Percentiles rank a stretch among this genome's conserved stretches.
phyloP scores from a whole-genome alignment of 768 basidiomycete genomes.

The Trametes maxima region DNA sequence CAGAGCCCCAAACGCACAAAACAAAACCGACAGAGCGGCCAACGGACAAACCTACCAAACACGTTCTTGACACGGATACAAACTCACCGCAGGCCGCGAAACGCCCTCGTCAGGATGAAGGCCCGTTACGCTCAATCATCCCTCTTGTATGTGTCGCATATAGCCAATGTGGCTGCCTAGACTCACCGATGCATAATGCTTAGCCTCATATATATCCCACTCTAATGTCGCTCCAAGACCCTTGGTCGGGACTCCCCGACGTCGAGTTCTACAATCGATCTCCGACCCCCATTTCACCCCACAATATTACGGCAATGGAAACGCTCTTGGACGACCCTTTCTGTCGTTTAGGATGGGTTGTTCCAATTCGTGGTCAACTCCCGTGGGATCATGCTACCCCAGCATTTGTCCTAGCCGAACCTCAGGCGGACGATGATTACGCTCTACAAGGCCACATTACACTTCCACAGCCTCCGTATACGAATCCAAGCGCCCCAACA shows the following conservation, averaged over 20 bases:
- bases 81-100: background rate
- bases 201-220: slow-evolving; percentile 11
- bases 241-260: background rate
- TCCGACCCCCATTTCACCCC: slow-evolving; percentile 8
- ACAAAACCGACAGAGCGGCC: background rate
- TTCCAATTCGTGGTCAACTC: slow-evolving; percentile 22
- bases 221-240: background rate
- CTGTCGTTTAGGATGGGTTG: slow-evolving; percentile 21
- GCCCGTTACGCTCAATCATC: background rate
- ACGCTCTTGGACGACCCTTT: slow-evolving; percentile 4
- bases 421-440: background rate
- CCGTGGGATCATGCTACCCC: slow-evolving; percentile 20
- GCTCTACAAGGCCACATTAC: background rate
- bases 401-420: slow-evolving; percentile 3
- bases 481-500: background rate
- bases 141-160: slow-evolving; percentile 1
- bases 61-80: background rate
- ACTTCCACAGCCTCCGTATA: background rate
- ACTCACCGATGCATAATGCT: background rate
- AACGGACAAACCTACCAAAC: background rate
- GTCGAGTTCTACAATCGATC: background rate
- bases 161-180: background rate
- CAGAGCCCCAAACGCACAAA: background rate
- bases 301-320: background rate
- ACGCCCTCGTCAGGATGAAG: background rate